Evolutionary conservation across 2,329 filamentous ascomycete species (phyloP).

Genomic region (Lecanosticta acicola): DNA sequence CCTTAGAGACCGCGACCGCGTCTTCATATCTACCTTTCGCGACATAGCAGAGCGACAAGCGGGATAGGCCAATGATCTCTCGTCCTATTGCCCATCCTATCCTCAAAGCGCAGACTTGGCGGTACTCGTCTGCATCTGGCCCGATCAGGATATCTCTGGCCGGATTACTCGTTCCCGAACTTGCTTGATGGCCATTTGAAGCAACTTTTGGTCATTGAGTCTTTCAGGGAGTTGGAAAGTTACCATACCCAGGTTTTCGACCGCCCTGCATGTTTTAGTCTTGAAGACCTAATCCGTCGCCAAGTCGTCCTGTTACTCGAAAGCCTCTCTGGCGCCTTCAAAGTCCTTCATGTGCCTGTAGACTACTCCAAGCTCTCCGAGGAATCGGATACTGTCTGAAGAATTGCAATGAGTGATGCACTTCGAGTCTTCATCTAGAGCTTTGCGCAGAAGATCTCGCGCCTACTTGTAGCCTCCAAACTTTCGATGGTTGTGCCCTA

Average conservation of each 20-base stretch:
- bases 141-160: not conserved
- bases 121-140: not conserved
- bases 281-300: not conserved
- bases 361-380: constrained; percentile 3
- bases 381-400: too few species aligned
- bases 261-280: not conserved
- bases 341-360: not conserved
- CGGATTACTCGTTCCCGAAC: not conserved
- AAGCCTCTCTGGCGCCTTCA: not conserved
- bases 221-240: constrained; percentile 2
- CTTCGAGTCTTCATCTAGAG: not conserved
- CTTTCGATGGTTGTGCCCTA: not conserved
- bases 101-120: not conserved
- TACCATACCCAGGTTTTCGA: constrained; percentile 3
- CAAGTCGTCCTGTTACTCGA: constrained; percentile 2
- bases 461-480: not conserved
- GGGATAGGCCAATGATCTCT: constrained; percentile 19
- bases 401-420: too few species aligned
- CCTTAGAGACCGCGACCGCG: constrained; percentile 8
- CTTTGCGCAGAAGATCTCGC: not conserved
- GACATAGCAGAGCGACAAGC: constrained; percentile 35
- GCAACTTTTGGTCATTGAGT: not conserved
- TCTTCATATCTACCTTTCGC: constrained; percentile 19
- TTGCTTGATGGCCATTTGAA: not conserved
- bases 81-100: not conserved